Base-by-base conservation (phyloP, 2,329 filamentous ascomycete species). In the Huntiella bhutanensis region DNA sequence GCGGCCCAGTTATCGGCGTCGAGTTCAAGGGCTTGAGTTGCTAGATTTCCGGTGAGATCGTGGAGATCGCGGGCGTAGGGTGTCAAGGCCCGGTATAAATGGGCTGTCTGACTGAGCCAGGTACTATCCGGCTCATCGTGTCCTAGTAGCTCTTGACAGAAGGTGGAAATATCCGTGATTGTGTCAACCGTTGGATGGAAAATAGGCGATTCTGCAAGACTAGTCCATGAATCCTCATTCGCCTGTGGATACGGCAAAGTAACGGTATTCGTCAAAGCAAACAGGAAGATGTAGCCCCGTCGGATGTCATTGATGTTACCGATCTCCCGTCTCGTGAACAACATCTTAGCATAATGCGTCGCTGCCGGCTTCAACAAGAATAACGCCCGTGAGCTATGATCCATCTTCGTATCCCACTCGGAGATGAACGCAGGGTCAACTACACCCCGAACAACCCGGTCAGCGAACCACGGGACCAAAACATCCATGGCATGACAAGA, bases 291-390 rank as follows among this genome's bases (percentile, higher is more conserved):
- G 12, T 43, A 43, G 32, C 28, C 41, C 8, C 41, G 17, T 12
- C 34, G 41, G 13, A 43, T 43, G 13, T 43, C 32, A 19, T 12
- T n/a, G 13, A 34, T 33, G 8, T 43, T 33, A 6, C 41, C 32
- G 11, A 43, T 34, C 8, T 34, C 41, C 13, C 28, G 33, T 4
- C 28, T 43, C 13, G n/a, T n/a, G 11, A 47, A 47, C 19, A 47
- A 11, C 33, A 41, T 33, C 32, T 32, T 8, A 4, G 45, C 40
- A 28, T 28, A 47, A 34, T 47, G 32, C 34, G 42, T 15, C 2
- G 45, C 45, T 11, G 41, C 45, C 13, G 40, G 36, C 33, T 47
- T 47, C 33, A 47, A 47, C 7, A 47, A 34, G 32, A 46, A 40
- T 13, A 40, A 12, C 3, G 36, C 36, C 5, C 39, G n/a, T 10